These are phyloP conservation scores for Aureobasidium sp. DNA, from an alignment of 2,329 filamentous ascomycete genomes.

Conservation along the genomic window DNA sequence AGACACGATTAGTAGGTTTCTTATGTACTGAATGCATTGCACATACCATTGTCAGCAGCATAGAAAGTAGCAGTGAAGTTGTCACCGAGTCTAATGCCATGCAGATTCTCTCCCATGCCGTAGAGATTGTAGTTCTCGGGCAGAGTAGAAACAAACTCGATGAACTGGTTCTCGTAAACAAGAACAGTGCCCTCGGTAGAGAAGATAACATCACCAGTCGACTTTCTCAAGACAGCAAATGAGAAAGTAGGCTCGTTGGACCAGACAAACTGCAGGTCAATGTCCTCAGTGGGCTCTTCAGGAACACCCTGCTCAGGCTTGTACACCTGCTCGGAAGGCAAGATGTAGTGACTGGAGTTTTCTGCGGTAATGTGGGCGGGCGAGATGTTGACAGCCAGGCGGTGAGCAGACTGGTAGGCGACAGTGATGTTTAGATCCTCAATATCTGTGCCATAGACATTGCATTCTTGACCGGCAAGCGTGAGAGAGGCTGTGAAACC, in stretches of 20 bases:
- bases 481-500: slow-evolving; percentile 48
- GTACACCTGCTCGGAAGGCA: slow-evolving; percentile 57
- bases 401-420: slow-evolving; percentile 57
- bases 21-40: no score
- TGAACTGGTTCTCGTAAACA: slow-evolving; percentile 71
- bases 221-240: slow-evolving; percentile 51
- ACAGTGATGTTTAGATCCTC: slow-evolving; percentile 59
- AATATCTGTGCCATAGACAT: slow-evolving; percentile 72
- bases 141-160: slow-evolving; percentile 61
- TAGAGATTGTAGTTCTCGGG: slow-evolving; percentile 70
- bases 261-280: slow-evolving; percentile 48
- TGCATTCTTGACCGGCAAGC: slow-evolving; percentile 53
- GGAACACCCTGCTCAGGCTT: slow-evolving; percentile 45
- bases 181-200: slow-evolving; percentile 57
- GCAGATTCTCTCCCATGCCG: slow-evolving; percentile 67
- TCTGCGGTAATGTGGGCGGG: slow-evolving; percentile 51
- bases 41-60: slow-evolving; percentile 58
- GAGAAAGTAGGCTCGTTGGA: slow-evolving; percentile 52
- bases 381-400: slow-evolving; percentile 63
- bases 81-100: slow-evolving; percentile 62
- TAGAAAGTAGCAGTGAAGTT: slow-evolving; percentile 65
- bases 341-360: slow-evolving; percentile 45
- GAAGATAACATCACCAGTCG: slow-evolving; percentile 60
- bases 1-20: no score
- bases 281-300: slow-evolving; percentile 34